These are phyloP conservation scores for Podaxis mareebaensis DNA, from an alignment of 768 basidiomycete species.

Conservation along the genomic window DNA sequence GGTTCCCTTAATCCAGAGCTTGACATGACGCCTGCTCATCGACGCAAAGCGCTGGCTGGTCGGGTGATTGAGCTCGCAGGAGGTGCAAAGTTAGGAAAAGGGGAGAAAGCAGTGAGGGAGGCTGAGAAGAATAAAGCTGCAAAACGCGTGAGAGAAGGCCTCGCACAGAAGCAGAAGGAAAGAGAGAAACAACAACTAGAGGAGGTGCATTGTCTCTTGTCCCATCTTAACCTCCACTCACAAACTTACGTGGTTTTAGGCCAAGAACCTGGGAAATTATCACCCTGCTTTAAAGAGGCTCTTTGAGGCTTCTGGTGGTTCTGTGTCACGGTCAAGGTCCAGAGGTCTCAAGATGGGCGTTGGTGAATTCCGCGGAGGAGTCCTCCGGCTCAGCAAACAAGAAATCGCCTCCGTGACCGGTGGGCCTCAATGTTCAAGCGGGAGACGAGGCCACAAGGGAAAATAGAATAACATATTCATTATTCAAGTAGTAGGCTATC, in stretches of 20 bases:
- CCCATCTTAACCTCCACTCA: constrained; percentile 2
- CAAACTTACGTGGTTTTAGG: constrained; percentile 40
- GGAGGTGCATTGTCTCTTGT: constrained; percentile 55
- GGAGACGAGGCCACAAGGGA: constrained; percentile 20
- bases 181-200: constrained; percentile 56
- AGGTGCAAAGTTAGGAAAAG: constrained; percentile 69
- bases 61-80: constrained; percentile 76
- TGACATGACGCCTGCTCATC: constrained; percentile 62
- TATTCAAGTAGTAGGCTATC: neutral
- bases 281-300: constrained; percentile 75
- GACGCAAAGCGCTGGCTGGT: constrained; percentile 73
- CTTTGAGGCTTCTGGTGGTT: constrained; percentile 37
- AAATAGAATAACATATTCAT: constrained; percentile 16
- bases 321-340: constrained; percentile 47
- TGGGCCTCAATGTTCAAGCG: constrained; percentile 22
- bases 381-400: constrained; percentile 59
- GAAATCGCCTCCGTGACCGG: constrained; percentile 51
- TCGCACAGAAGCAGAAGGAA: constrained; percentile 61
- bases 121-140: constrained; percentile 70
- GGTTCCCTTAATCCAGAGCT: constrained; percentile 68
- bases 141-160: constrained; percentile 71
- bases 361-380: constrained; percentile 72
- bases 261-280: constrained; percentile 83
- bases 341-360: constrained; percentile 78
- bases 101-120: constrained; percentile 60